Evolutionary conservation across 306 rosid genomes (phyloP).

Genomic region (Lupinus albus): DNA sequence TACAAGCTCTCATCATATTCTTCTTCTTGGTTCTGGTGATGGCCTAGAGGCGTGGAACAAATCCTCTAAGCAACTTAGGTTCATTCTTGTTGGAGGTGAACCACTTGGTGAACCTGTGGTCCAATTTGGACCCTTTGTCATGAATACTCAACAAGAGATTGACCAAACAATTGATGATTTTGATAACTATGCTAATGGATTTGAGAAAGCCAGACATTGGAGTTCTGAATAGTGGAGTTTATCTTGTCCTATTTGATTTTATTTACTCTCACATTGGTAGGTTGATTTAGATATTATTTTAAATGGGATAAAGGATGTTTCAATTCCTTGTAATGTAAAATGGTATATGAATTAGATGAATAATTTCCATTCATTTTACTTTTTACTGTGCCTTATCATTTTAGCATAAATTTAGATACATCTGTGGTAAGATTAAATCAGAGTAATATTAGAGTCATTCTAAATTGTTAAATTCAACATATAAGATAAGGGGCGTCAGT

Average conservation of each 20-base stretch:
- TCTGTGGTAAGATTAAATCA: too few species aligned
- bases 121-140: slow-evolving; percentile 96
- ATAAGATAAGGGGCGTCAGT: neutral
- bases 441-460: too few species aligned
- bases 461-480: too few species aligned
- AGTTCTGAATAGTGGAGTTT: slow-evolving; percentile 59
- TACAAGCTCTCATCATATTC: slow-evolving; percentile 64
- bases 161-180: slow-evolving; percentile 86
- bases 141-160: slow-evolving; percentile 89
- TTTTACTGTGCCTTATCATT: neutral
- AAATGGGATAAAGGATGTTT: slow-evolving; percentile 12
- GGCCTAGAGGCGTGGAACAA: slow-evolving; percentile 87
- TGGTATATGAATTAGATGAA: slow-evolving; percentile 34
- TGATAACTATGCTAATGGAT: slow-evolving; percentile 80
- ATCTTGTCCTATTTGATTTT: slow-evolving; percentile 48
- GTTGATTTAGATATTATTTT: slow-evolving; percentile 6
- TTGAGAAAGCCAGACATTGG: slow-evolving; percentile 96
- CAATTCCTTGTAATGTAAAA: slow-evolving; percentile 5
- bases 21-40: slow-evolving; percentile 82
- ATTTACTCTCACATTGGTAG: slow-evolving; percentile 14
- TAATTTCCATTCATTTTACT: slow-evolving; percentile 7
- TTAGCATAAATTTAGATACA: neutral
- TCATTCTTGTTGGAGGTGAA: slow-evolving; percentile 84
- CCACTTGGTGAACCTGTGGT: slow-evolving; percentile 79
- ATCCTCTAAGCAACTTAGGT: slow-evolving; percentile 65